Evolutionary conservation across 768 basidiomycete genomes (phyloP).

Genomic region (Lanmaoa rubissima): DNA sequence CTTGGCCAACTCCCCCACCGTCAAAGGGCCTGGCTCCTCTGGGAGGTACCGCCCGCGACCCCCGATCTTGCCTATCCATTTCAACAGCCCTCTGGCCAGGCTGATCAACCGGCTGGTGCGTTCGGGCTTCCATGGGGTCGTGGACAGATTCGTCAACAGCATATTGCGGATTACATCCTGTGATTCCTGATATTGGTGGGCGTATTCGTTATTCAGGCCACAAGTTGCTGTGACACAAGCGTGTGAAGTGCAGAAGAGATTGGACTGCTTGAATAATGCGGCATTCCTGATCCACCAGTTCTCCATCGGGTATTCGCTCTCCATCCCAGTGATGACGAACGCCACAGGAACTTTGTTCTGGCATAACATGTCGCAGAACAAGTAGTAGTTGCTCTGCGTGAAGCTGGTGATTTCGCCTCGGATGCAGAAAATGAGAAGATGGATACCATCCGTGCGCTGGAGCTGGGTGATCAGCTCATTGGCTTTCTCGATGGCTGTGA

Average conservation of each 20-base stretch:
- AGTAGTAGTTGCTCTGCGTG: slow-evolving; percentile 25
- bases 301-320: slow-evolving; percentile 31
- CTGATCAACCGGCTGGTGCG: slow-evolving; percentile 20
- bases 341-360: slow-evolving; percentile 31
- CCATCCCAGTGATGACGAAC: slow-evolving; percentile 32
- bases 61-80: slow-evolving; percentile 15
- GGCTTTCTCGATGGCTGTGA: slow-evolving; percentile 31
- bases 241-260: slow-evolving; percentile 23
- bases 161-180: slow-evolving; percentile 22
- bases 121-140: slow-evolving; percentile 21
- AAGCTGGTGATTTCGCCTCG: slow-evolving; percentile 28
- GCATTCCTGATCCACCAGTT: slow-evolving; percentile 34
- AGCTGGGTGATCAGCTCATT: slow-evolving; percentile 32
- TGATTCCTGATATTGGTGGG: slow-evolving; percentile 33
- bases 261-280: slow-evolving; percentile 20
- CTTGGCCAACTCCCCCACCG: slow-evolving; percentile 13
- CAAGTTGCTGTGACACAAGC: no score
- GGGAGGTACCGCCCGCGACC: neutral
- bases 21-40: neutral
- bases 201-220: slow-evolving; percentile 22
- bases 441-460: slow-evolving; percentile 24
- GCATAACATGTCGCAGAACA: slow-evolving; percentile 30
- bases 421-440: slow-evolving; percentile 33
- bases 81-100: slow-evolving; percentile 19
- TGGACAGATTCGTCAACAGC: slow-evolving; percentile 19